phyloP scores from a whole-genome alignment of 163 green algal species.

The Coccomyxa subellipsoidea region DNA sequence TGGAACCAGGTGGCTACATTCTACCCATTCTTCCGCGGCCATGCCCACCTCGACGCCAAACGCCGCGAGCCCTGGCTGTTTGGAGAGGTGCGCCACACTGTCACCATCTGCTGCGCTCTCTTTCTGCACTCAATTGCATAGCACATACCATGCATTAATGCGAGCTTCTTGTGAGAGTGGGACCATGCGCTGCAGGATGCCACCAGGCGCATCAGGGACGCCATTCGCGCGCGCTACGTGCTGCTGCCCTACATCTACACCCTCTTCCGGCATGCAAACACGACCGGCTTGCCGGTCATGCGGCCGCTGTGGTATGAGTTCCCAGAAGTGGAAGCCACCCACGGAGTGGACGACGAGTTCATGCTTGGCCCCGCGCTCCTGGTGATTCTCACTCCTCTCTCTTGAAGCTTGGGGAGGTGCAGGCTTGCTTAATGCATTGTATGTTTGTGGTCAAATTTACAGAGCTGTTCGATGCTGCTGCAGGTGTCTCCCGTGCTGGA shows the following conservation, averaged over 20 bases:
- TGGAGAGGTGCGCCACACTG: constrained; percentile 47
- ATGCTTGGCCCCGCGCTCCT: constrained; percentile 77
- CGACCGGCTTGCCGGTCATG: constrained; percentile 81
- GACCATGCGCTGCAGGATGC: not conserved
- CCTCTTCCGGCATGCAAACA: constrained; percentile 71
- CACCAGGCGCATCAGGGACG: constrained; percentile 52
- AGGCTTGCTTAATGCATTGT: too few species aligned
- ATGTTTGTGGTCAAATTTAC: too few species aligned
- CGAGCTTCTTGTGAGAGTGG: too few species aligned
- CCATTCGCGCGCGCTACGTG: constrained; percentile 66
- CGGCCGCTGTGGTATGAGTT: constrained; percentile 75
- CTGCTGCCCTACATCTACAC: constrained; percentile 99
- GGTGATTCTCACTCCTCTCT: not conserved
- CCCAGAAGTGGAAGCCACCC: constrained; percentile 12
- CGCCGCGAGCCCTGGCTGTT: constrained; percentile 97
- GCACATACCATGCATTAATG: too few species aligned
- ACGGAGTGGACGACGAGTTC: constrained; percentile 71
- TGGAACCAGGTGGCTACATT: constrained; percentile 94
- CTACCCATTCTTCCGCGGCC: constrained; percentile 97
- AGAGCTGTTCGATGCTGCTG: not conserved
- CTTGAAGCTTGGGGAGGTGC: too few species aligned
- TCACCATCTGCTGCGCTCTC: too few species aligned
- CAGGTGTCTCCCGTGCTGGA: constrained; percentile 72
- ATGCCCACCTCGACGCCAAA: constrained; percentile 96
- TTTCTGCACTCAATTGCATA: not conserved